phyloP scores from a whole-genome alignment of 345 rosid genomes.

The Gossypium bickii region DNA sequence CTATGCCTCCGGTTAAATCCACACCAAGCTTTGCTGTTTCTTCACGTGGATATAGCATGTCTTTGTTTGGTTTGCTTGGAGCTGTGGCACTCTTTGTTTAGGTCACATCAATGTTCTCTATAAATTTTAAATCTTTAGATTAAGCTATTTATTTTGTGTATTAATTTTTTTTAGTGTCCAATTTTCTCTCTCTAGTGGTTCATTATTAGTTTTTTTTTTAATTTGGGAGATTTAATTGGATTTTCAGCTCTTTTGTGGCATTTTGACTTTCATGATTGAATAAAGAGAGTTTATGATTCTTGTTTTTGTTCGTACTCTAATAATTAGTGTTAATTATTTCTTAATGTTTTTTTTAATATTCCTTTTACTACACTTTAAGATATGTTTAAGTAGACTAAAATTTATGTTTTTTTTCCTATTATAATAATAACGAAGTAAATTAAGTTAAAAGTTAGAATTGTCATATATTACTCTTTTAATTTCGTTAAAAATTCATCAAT shows the following conservation, averaged over 20 bases:
- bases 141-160: constrained; percentile 31
- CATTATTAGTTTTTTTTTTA: constrained; percentile 21
- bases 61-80: constrained; percentile 28
- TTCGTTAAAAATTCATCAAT: too few species aligned
- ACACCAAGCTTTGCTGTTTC: constrained; percentile 23
- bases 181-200: constrained; percentile 4
- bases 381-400: too few species aligned
- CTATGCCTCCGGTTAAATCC: not conserved
- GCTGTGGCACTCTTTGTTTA: constrained; percentile 35
- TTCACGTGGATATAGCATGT: constrained; percentile 24
- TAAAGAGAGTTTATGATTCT: constrained; percentile 21
- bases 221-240: constrained; percentile 14
- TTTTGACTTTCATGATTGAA: constrained; percentile 26
- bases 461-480: too few species aligned
- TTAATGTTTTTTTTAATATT: not conserved
- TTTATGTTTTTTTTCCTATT: too few species aligned
- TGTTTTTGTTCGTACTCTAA: not conserved
- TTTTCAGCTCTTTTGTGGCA: constrained; percentile 27
- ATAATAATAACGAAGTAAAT: too few species aligned
- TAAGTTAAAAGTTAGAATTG: too few species aligned
- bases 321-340: constrained; percentile 2
- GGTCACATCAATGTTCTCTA: not conserved
- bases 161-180: constrained; percentile 18
- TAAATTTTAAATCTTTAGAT: not conserved
- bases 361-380: not conserved